phyloP scores from a whole-genome alignment of 179 eudicot genomes.

The Heliamphora pulchella region DNA sequence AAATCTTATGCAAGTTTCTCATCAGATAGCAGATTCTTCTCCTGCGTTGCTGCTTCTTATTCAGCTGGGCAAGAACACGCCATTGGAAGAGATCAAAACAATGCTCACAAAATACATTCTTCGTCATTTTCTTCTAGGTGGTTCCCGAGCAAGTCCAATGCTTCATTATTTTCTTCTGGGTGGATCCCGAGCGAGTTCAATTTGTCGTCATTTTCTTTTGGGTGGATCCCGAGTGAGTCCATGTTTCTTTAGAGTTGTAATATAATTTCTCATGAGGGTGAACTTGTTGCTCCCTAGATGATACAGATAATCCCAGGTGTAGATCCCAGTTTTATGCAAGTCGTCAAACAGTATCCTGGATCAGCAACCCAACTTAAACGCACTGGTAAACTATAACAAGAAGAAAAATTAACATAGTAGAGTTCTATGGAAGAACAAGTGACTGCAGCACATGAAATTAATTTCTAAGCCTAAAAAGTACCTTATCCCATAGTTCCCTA shows the following conservation, averaged over 20 bases:
- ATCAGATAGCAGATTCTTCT: no score
- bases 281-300: slow-evolving; percentile 90
- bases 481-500: slow-evolving; percentile 98
- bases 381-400: neutral
- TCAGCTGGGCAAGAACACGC: no score
- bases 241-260: slow-evolving; percentile 63
- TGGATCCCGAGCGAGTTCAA: no score
- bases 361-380: neutral
- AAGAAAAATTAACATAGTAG: neutral
- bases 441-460: neutral
- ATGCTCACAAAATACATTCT: neutral
- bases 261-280: slow-evolving; percentile 70
- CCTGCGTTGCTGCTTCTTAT: no score
- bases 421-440: neutral
- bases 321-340: slow-evolving; percentile 95
- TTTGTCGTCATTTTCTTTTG: slow-evolving; percentile 44
- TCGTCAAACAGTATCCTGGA: slow-evolving; percentile 83
- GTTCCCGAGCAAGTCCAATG: no score
- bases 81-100: neutral
- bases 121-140: no score
- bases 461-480: slow-evolving; percentile 22
- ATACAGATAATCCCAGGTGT: slow-evolving; percentile 78
- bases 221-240: slow-evolving; percentile 77
- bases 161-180: no score
- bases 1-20: no score